phyloP scores from a whole-genome alignment of 1,139 yeast species.

The Yamadazyma kanchanaburiensis region DNA sequence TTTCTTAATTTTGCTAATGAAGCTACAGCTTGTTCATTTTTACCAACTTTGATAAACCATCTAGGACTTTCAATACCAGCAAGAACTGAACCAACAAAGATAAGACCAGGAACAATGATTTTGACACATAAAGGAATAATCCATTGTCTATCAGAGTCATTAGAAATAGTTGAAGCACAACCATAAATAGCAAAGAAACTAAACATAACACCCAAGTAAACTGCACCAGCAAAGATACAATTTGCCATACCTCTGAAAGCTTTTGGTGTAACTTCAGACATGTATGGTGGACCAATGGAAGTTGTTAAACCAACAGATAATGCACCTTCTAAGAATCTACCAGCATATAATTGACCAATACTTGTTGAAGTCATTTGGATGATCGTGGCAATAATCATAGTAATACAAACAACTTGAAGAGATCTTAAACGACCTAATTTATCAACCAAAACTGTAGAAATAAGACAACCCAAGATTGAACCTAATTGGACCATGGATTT shows the following conservation, averaged over 20 bases:
- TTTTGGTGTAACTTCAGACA: conserved; percentile 47
- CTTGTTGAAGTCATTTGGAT: conserved; percentile 39
- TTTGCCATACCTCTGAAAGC: conserved; percentile 44
- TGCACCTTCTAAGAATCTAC: conserved; percentile 46
- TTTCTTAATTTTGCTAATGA: conserved; percentile 41
- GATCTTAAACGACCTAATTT: conserved; percentile 48
- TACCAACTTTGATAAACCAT: conserved; percentile 32
- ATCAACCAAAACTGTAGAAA: conserved; percentile 46
- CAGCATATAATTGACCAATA: conserved; percentile 46
- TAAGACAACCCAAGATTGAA: conserved; percentile 47
- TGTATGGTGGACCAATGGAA: conserved; percentile 49
- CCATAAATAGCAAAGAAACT: conserved; percentile 45
- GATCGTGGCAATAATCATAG: conserved; percentile 42
- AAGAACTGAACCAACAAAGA: conserved; percentile 25
- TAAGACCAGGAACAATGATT: conserved; percentile 30
- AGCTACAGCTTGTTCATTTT: conserved; percentile 25
- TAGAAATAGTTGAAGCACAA: conserved; percentile 24
- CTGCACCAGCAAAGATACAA: conserved; percentile 47
- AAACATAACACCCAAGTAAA: conserved; percentile 46
- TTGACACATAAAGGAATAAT: conserved; percentile 29
- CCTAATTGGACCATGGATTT: conserved; percentile 58
- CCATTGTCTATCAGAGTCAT: conserved; percentile 24
- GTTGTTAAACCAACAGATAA: conserved; percentile 50
- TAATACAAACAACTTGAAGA: conserved; percentile 33
- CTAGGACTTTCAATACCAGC: conserved; percentile 34